These are phyloP conservation scores for Vaucheria bursata DNA, from an alignment of 352 stramenopile species.

Conservation along the genomic window DNA sequence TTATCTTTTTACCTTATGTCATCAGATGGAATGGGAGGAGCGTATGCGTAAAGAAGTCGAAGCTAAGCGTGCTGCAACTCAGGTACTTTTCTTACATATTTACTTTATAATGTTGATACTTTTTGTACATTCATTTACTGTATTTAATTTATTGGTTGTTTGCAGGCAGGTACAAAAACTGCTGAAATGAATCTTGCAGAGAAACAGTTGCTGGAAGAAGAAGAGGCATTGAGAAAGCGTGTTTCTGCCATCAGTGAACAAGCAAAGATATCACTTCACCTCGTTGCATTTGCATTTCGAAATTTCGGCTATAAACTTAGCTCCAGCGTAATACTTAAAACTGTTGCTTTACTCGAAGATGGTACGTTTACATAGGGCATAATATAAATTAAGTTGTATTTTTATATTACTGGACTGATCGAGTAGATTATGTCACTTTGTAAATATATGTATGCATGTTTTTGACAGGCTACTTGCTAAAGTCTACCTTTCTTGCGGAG, in stretches of 20 bases:
- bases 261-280: slow-evolving; percentile 25
- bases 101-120: too few relatives aligned
- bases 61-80: slow-evolving; percentile 12
- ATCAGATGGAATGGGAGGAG: slow-evolving; percentile 43
- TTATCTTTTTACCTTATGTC: neutral
- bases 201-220: slow-evolving; percentile 30
- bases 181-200: slow-evolving; percentile 10
- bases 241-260: slow-evolving; percentile 17
- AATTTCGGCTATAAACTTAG: neutral
- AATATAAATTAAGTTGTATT: too few relatives aligned
- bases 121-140: too few relatives aligned
- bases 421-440: too few relatives aligned
- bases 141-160: too few relatives aligned
- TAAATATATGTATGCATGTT: too few relatives aligned
- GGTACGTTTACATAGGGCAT: too few relatives aligned
- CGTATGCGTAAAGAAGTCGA: slow-evolving; percentile 43
- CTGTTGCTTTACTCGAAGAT: neutral
- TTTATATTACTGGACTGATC: too few relatives aligned
- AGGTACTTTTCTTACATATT: too few relatives aligned
- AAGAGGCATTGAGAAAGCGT: slow-evolving; percentile 28
- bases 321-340: neutral
- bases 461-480: neutral
- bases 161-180: too few relatives aligned
- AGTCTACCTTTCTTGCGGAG: neutral
- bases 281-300: slow-evolving; percentile 19